Evolutionary conservation across 441 rosid genomes (phyloP), one percentile per base, ranked within the genome.

Genomic region (Bruguiera hainesii): DNA sequence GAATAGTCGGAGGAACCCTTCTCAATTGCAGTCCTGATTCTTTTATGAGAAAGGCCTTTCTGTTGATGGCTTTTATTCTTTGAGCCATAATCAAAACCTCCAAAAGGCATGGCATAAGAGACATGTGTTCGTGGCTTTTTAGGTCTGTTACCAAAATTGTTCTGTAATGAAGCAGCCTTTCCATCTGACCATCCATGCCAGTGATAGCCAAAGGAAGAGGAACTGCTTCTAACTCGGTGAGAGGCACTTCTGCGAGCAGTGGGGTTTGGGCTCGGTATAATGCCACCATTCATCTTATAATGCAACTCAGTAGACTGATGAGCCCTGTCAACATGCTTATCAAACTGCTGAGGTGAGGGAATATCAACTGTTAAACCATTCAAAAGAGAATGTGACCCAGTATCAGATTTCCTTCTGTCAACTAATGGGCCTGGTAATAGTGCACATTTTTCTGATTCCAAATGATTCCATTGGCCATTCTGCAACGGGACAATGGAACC

Each of bases 121-220:
- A 95, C 98, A 76, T 86, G 95, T 20, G 99, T 95, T n/a, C 96
- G 87, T 7, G 85, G 96, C 79, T 85, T 88, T 87, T 87, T 91
- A 15, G 98, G 97, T 75, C 97, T 90, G 78, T 72, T 85, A 63
- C 89, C 84, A 79, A 94, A 85, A 73, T 81, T 84, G 73, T 73
- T 78, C 56, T 77, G 81, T 63, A 82, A 71, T 71, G 81, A 73
- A 18, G 85, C 94, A 60, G 81, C 70, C 79, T 80, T 95, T 60
- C 84, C 82, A 69, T 88, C 96, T 6, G 89, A 82, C 98, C 97
- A 90, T 61, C 94, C 88, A 77, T 77, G 87, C 25, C 80, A 67
- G 69, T 78, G 82, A 80, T 74, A 70, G 56, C 87, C 87, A 74
- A 66, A 72, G 49, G 79, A 75, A 55, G 84, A 67, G 48, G 79